Conservation (phyloP, 2,329 filamentous ascomycete genomes). For the Colletotrichum orbiculare region DNA sequence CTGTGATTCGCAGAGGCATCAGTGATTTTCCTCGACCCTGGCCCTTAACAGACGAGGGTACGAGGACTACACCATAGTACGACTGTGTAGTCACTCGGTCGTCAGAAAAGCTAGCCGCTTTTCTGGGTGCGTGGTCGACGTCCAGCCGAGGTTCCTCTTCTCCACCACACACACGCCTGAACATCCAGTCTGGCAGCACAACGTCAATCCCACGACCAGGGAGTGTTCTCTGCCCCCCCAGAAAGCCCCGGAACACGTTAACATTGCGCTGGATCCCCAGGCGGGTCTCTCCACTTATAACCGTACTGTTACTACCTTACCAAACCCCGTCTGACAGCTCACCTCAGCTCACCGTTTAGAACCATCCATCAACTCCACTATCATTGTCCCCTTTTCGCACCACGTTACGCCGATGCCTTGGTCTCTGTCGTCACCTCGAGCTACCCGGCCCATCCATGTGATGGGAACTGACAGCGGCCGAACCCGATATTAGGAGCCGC, state of each 20-base stretch:
- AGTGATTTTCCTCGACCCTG: slow-evolving; percentile 2
- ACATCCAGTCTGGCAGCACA: slow-evolving; percentile 1
- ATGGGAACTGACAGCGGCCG: slow-evolving; percentile 10
- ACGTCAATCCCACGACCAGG: slow-evolving; percentile 16
- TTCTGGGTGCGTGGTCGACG: no score
- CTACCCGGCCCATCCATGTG: slow-evolving; percentile 5
- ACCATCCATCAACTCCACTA: slow-evolving; percentile 15
- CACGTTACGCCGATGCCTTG: no score
- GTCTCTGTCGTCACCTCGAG: slow-evolving; percentile 21
- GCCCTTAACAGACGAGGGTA: no score
- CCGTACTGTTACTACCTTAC: slow-evolving; percentile 19
- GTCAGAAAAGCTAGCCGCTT: no score
- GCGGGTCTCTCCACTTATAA: slow-evolving; percentile 36
- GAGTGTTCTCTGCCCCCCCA: not conserved
- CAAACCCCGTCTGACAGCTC: slow-evolving; percentile 34
- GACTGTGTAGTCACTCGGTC: no score
- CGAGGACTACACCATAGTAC: no score
- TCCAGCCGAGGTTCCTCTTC: slow-evolving; percentile 4
- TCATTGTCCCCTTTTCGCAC: slow-evolving; percentile 8
- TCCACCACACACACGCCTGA: not conserved
- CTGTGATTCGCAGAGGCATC: slow-evolving; percentile 26
- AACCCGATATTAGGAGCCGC: not conserved
- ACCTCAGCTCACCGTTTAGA: slow-evolving; percentile 28
- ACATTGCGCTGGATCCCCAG: slow-evolving; percentile 14
- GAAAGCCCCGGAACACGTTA: slow-evolving; percentile 18